Evolutionary conservation across 2,329 filamentous ascomycete genomes (phyloP).

Genomic region (Orbilia javanica): DNA sequence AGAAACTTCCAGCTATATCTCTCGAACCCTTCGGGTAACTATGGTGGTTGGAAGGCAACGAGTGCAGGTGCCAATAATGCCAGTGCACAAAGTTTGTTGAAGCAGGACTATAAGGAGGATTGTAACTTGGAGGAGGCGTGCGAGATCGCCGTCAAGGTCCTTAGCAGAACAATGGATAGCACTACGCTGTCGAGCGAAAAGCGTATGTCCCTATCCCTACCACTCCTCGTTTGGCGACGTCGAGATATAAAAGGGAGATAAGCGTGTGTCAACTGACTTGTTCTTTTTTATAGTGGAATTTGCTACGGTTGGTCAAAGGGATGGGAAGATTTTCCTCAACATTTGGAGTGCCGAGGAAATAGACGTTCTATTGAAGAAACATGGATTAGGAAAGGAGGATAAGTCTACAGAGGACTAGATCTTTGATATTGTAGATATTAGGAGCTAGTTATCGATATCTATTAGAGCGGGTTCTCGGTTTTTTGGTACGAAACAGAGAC

Average conservation of each 20-base stretch:
- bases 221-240: too few species aligned
- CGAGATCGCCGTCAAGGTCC: slow-evolving; percentile 95
- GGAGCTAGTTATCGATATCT: slow-evolving; percentile 38
- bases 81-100: slow-evolving; percentile 93
- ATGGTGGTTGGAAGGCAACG: slow-evolving; percentile 99
- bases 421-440: slow-evolving; percentile 26
- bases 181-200: slow-evolving; percentile 99
- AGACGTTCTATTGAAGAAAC: slow-evolving; percentile 90
- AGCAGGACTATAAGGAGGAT: slow-evolving; percentile 99
- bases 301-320: slow-evolving; percentile 94
- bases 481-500: not conserved
- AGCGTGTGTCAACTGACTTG: slow-evolving; percentile 58
- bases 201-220: slow-evolving; percentile 73
- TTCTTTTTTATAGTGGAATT: slow-evolving; percentile 80
- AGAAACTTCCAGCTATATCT: slow-evolving; percentile 98
- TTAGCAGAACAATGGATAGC: slow-evolving; percentile 99
- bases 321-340: slow-evolving; percentile 97
- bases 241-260: not conserved
- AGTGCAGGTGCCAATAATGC: slow-evolving; percentile 98
- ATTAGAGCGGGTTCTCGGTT: slow-evolving; percentile 18
- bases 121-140: slow-evolving; percentile 96
- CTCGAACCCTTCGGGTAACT: slow-evolving; percentile 98
- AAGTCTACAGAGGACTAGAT: slow-evolving; percentile 73
- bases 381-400: slow-evolving; percentile 90
- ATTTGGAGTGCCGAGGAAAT: slow-evolving; percentile 98